Evolutionary conservation across 495 filamentous ascomycete species (phyloP), one percentile per base, ranked within the genome.

Genomic region (Lasiosphaeria hispida): DNA sequence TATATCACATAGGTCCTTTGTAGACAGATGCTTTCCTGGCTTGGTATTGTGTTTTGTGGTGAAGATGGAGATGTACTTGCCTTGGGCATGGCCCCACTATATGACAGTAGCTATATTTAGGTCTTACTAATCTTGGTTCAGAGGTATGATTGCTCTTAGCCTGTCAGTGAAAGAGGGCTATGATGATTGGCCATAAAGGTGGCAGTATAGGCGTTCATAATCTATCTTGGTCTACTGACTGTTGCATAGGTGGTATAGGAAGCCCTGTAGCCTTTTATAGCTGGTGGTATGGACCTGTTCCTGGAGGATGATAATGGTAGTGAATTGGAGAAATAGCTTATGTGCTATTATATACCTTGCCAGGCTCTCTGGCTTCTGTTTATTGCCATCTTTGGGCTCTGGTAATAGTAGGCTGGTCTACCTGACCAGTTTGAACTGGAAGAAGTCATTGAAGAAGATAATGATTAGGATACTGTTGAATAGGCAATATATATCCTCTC

Each of bases 381-480:
- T 33, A 39, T 39, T 17, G 11, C 55, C 19, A 33, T 57, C 55
- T 33, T 30, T 50, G 8, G 45, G 44, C 55, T 15, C 33, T n/a
- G 37, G 45, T 37, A 57, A 48, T 7, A 50, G 37, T 19, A 57
- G 55, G 55, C 55, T 57, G 45, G 55, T 57, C 37, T 49, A 36
- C 15, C 23, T 13, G n/a, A 57, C 38, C 35, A 44, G 55, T 18
- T 57, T 36, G 55, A 57, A 57, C 55, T 57, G 37, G 55, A 57
- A 57, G 37, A 57, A 57, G 45, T 57, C 55, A 15, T 44, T 36
- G 33, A 50, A 57, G 44, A 50, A 50, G 17, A 57, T 36, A 36
- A 49, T 44, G 13, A 57, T 57, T 7, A 44, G 55, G 38, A 57
- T 50, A 18, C 55, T 44, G 23, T 44, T 36, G 13, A 57, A 57